phyloP scores from a whole-genome alignment of 495 filamentous ascomycete genomes.

The Penicillium lividum region DNA sequence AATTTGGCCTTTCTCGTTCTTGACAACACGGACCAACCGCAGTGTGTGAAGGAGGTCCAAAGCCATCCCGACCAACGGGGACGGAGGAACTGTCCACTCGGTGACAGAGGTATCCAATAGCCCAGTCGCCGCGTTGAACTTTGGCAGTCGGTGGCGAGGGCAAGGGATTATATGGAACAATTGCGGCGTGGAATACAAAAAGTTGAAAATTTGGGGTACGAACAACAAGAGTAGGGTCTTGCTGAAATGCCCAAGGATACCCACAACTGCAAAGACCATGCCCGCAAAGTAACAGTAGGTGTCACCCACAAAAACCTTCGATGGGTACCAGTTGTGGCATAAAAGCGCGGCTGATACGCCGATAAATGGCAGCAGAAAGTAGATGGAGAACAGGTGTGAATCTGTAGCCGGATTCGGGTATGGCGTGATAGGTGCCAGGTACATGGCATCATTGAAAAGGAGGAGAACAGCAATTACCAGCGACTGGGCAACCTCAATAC shows the following conservation, averaged over 20 bases:
- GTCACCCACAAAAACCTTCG: conserved; percentile 93
- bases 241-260: conserved; percentile 94
- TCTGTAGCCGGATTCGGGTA: conserved; percentile 92
- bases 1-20: conserved; percentile 67
- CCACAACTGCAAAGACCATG: conserved; percentile 97
- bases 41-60: conserved; percentile 66
- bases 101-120: conserved; percentile 82
- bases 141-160: conserved; percentile 85
- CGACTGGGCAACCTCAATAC: conserved; percentile 93
- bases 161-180: conserved; percentile 87
- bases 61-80: conserved; percentile 54
- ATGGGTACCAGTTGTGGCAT: conserved; percentile 94
- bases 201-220: conserved; percentile 95
- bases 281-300: conserved; percentile 99
- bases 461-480: conserved; percentile 85
- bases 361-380: conserved; percentile 89
- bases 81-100: conserved; percentile 72
- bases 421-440: conserved; percentile 60
- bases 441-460: conserved; percentile 83
- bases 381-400: conserved; percentile 92
- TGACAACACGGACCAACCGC: conserved; percentile 63
- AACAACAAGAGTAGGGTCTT: conserved; percentile 93
- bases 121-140: conserved; percentile 80
- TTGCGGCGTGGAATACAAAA: conserved; percentile 88
- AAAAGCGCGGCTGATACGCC: conserved; percentile 87